Evolutionary conservation across 2,329 filamentous ascomycete species (phyloP).

Genomic region (Cordyceps cateniannulata): DNA sequence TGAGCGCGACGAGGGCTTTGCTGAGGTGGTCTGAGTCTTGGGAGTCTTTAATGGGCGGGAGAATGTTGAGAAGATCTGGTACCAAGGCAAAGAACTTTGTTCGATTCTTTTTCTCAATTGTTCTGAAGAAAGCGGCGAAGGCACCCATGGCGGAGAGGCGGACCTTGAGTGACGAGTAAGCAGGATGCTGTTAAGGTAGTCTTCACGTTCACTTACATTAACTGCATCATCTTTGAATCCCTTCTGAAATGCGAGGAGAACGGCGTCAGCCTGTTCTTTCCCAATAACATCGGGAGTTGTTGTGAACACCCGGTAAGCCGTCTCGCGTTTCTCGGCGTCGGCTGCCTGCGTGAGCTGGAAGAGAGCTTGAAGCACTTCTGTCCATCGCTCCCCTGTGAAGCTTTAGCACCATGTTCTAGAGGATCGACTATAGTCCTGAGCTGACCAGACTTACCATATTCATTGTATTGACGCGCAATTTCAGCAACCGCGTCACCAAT

Average conservation of each 20-base stretch:
- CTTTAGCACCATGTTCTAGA: not conserved
- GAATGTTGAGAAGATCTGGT: conserved; percentile 86
- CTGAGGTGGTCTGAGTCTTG: conserved; percentile 87
- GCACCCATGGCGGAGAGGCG: conserved; percentile 93
- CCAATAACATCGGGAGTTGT: conserved; percentile 94
- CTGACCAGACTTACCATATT: conserved; percentile 62
- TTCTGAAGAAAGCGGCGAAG: conserved; percentile 93
- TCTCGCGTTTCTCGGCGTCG: conserved; percentile 80
- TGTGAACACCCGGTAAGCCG: conserved; percentile 89
- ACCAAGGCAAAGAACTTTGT: conserved; percentile 81
- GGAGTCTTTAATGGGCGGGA: conserved; percentile 88
- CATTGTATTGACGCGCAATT: conserved; percentile 88
- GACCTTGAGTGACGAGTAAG: conserved; percentile 47
- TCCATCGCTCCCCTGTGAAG: conserved; percentile 72
- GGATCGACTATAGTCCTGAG: not conserved
- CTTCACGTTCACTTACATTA: conserved; percentile 45
- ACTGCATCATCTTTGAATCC: conserved; percentile 88
- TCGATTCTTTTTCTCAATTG: conserved; percentile 80
- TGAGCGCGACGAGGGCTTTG: conserved; percentile 81
- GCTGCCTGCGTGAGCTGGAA: conserved; percentile 86
- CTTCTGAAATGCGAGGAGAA: conserved; percentile 79
- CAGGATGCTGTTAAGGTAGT: conserved; percentile 7
- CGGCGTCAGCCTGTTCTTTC: conserved; percentile 88
- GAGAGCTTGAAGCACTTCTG: conserved; percentile 76
- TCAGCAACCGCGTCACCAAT: conserved; percentile 97